phyloP scores from a whole-genome alignment of 345 rosid genomes.

The Camelina hispida region DNA sequence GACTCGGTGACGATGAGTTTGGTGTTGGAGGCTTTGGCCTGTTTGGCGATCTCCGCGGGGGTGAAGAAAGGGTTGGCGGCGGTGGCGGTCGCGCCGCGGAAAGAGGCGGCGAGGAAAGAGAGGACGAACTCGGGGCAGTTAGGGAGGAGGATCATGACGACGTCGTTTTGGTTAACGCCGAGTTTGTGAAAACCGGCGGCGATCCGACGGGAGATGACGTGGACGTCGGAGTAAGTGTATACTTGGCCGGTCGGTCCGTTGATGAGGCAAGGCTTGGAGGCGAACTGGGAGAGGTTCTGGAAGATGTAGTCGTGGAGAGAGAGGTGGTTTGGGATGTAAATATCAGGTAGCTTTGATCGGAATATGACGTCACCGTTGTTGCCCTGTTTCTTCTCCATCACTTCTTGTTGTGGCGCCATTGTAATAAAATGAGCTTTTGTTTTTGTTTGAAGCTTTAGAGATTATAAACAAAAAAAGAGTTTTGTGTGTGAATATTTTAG shows the following conservation, averaged over 20 bases:
- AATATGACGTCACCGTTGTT: constrained; percentile 55
- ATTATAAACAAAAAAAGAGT: too few species aligned
- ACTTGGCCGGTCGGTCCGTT: constrained; percentile 64
- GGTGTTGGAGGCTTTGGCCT: constrained; percentile 60
- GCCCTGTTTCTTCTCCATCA: constrained; percentile 21
- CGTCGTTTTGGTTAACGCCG: constrained; percentile 66
- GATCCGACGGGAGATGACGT: constrained; percentile 60
- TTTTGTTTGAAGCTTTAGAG: neutral
- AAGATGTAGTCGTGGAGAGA: constrained; percentile 75
- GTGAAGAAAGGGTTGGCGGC: constrained; percentile 89
- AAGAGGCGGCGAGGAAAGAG: constrained; percentile 79
- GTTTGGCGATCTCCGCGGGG: constrained; percentile 73
- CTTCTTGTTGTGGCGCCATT: constrained; percentile 41
- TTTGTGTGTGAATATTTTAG: constrained; percentile 4
- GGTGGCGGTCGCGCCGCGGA: constrained; percentile 65
- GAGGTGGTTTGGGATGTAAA: constrained; percentile 75
- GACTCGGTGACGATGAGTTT: constrained; percentile 70
- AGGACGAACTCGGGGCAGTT: constrained; percentile 76
- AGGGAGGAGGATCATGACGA: constrained; percentile 75
- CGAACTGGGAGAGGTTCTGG: constrained; percentile 65
- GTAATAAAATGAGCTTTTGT: neutral
- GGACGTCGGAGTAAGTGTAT: constrained; percentile 74
- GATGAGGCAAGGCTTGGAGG: constrained; percentile 70
- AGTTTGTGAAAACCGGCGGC: constrained; percentile 62
- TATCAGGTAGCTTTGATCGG: constrained; percentile 83